Evolutionary conservation across 2,329 filamentous ascomycete species (phyloP), one percentile per base, ranked within the genome.

Genomic region (Monosporascus sp.): DNA sequence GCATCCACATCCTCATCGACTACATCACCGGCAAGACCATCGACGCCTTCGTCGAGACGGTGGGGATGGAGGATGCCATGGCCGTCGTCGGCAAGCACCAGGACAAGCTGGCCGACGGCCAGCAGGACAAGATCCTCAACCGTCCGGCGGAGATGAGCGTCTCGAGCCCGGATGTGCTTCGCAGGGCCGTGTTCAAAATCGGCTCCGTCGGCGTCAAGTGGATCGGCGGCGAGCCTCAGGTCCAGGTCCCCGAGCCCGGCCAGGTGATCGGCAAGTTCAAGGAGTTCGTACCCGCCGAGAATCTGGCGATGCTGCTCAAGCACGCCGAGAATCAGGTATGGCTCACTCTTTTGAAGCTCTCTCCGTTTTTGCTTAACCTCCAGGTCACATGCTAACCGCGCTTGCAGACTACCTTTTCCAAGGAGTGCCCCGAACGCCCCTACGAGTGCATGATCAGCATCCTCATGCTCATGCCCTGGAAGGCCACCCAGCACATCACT

Each of bases 391-490:
- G 36, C 42, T 60, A 36, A 54, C 45, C 9, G 41, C 41, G 27
- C 27, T 38, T 22, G 15, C 41, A 85, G 81, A 82, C 81, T 14
- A 79, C 80, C 0, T 86, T 81, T 62, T 77, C 80, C 8, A 76
- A 74, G 52, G 75, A 83, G 25, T 85, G 82, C 58, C 82, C 83
- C 0, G 83, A 87, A 68, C 78, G 84, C 15, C 79, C 83, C 2
- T 86, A 80, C 52, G 84, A 88, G 69, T 83, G 77, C 63, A 72
- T 87, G 61, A 84, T 87, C 59, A 84, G 81, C 64, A 85, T 80
- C 1, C 63, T 84, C 38, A 77, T 76, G 54, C 83, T 86, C 71
- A 75, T 84, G 44, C 84, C 84, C 0, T 88, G 84, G 84, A 75
- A 80, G 54, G 74, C 76, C 64, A 74, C 82, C 1, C 68, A 80